Evolutionary conservation across 176 grass and related monocot genomes (phyloP), one percentile per base, ranked within the genome.

Genomic region (Olyra latifolia): DNA sequence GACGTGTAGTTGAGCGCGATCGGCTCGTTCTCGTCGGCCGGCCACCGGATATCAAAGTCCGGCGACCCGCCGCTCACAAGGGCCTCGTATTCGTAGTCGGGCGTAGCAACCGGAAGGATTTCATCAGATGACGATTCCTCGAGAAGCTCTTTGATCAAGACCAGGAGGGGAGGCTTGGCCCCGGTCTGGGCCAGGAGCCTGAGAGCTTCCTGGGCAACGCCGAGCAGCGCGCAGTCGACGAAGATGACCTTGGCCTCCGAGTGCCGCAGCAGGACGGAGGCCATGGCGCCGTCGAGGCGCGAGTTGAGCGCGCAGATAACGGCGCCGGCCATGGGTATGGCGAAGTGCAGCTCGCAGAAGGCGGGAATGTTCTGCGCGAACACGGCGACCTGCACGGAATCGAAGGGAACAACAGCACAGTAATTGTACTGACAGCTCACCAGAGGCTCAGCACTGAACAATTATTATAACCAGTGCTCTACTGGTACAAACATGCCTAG

Each of bases 1-100:
- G 95, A 98, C 16, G 90, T 98, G 88, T 98, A 98, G 70, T 91
- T 98, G 7, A 98, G 70, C 2, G 90, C 86, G 77, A 95, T 93
- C 25, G 86, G 88, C 24, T 93, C 86, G 72, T 87, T 88, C 85
- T 98, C 88, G 29, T 98, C 92, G 5, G 2, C 55, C 5, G 90
- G 92, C 90, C 90, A 95, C 71, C 79, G 77, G 30, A 82, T 81
- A 40, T 19, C 39, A 10, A 91, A 89, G 17, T 83, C 69, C 41
- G 57, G 27, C 24, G 66, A 78, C 2, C 66, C 63, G 47, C 13
- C 38, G 58, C 25, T 25, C 25, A 94, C 49, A 15, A 98, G 70
- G 29, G 63, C n/a, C 72, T 98, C 90, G 61, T 93, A 98, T 20
- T 98, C 88, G 27, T 83, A 11, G n/a, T 75, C 39, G 20, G 11